phyloP scores from a whole-genome alignment of 352 stramenopile species.

The Thalassiosira hispida region DNA sequence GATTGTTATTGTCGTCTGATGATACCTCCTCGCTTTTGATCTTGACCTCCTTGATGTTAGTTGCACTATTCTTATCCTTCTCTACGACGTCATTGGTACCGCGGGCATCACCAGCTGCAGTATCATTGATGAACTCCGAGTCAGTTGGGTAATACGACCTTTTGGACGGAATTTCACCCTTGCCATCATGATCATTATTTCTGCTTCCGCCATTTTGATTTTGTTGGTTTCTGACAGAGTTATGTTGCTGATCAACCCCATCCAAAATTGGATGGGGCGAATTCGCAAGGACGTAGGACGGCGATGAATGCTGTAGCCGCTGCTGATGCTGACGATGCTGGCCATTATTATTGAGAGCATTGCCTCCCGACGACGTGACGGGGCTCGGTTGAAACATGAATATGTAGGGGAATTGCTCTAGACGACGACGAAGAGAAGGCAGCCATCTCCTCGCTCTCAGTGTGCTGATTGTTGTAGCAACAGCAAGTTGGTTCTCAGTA shows the following conservation, averaged over 20 bases:
- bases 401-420: background rate
- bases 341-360: background rate
- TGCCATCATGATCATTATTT: background rate
- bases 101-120: background rate
- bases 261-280: slow-evolving; percentile 23
- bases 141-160: slow-evolving; percentile 13
- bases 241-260: slow-evolving; percentile 1
- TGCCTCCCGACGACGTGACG: background rate
- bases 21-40: slow-evolving; percentile 4
- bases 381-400: slow-evolving; percentile 24
- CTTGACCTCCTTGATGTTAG: slow-evolving; percentile 10
- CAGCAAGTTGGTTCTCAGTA: too few species aligned
- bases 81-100: background rate
- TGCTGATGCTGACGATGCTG: background rate
- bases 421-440: too few species aligned
- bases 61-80: background rate
- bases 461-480: too few species aligned
- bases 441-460: too few species aligned
- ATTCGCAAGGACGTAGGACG: slow-evolving; percentile 15
- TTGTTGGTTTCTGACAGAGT: background rate
- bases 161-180: background rate
- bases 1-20: slow-evolving; percentile 31
- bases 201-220: background rate
- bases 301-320: background rate
- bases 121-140: slow-evolving; percentile 22